phyloP scores from a whole-genome alignment of 192 early-diverging fungal species.

The Coemansia interrupta region DNA sequence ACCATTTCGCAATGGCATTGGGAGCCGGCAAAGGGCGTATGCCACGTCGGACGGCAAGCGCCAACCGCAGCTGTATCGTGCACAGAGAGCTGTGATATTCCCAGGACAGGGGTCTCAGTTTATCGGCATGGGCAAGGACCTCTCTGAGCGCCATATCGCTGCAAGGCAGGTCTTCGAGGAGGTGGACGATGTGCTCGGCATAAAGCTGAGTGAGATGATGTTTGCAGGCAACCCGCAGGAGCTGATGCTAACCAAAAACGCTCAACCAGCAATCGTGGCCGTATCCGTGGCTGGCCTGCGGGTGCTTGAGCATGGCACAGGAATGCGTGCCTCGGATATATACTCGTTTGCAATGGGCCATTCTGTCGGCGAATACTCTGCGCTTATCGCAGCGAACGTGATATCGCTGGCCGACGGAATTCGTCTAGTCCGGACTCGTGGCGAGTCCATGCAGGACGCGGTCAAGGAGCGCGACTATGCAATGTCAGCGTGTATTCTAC shows the following conservation, averaged over 20 bases:
- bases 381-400: slow-evolving; percentile 65
- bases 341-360: slow-evolving; percentile 87
- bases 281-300: slow-evolving; percentile 83
- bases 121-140: slow-evolving; percentile 90
- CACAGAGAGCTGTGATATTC: slow-evolving; percentile 45
- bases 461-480: slow-evolving; percentile 70
- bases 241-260: slow-evolving; percentile 68
- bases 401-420: slow-evolving; percentile 76
- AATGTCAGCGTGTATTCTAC: slow-evolving; percentile 88
- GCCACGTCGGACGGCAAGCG: background rate
- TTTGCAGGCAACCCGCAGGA: slow-evolving; percentile 75
- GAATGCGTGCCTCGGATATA: slow-evolving; percentile 67
- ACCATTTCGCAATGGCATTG: no score
- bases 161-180: slow-evolving; percentile 85
- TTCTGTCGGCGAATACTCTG: slow-evolving; percentile 89
- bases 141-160: slow-evolving; percentile 68
- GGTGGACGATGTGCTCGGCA: slow-evolving; percentile 79
- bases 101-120: slow-evolving; percentile 78
- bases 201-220: slow-evolving; percentile 70
- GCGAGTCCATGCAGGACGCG: slow-evolving; percentile 81
- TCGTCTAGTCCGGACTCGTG: slow-evolving; percentile 78
- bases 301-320: slow-evolving; percentile 78
- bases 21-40: background rate
- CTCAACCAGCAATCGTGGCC: slow-evolving; percentile 90
- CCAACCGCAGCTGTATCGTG: slow-evolving; percentile 33